Percentiles rank a stretch among this genome's conserved stretches.
Conservation (phyloP, 495 filamentous ascomycete genomes). For the Zalerion maritima region DNA sequence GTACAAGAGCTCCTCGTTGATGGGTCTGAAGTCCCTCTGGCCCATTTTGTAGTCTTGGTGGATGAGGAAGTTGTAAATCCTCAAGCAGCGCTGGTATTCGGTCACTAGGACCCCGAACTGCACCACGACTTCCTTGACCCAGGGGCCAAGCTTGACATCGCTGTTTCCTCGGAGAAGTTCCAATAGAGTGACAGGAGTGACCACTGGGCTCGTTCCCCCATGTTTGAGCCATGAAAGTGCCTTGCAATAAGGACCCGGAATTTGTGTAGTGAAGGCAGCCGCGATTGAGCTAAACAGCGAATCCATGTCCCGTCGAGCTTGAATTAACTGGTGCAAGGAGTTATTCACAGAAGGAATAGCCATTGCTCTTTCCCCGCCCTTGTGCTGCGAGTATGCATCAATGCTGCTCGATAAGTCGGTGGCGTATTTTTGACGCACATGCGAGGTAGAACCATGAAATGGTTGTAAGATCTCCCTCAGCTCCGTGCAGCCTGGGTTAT, state of each 20-base stretch:
- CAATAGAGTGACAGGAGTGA: constrained; percentile 35
- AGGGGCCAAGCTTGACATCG: constrained; percentile 13
- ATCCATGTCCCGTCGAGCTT: constrained; percentile 8
- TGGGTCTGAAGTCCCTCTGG: too few relatives aligned
- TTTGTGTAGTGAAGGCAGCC: constrained; percentile 15
- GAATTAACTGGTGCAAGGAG: constrained; percentile 1
- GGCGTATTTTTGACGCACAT: too few relatives aligned
- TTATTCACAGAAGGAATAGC: too few relatives aligned
- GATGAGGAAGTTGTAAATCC: constrained; percentile 18
- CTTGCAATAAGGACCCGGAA: too few relatives aligned
- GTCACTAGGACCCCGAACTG: constrained; percentile 28
- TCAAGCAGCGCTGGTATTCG: constrained; percentile 25
- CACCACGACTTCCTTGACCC: constrained; percentile 31
- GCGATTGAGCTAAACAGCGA: constrained; percentile 9
- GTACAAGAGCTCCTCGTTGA: constrained; percentile 25
- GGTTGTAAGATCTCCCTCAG: too few relatives aligned
- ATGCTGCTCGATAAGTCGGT: too few relatives aligned
- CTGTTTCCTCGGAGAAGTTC: constrained; percentile 32
- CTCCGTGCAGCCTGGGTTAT: too few relatives aligned
- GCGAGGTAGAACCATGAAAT: too few relatives aligned
- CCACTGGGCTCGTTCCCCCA: constrained; percentile 38
- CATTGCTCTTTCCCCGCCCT: too few relatives aligned
- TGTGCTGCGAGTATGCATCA: constrained; percentile 7
- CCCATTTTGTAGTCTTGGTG: constrained; percentile 13
- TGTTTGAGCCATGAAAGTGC: constrained; percentile 40